phyloP scores from a whole-genome alignment of 2,329 filamentous ascomycete species.

The Trichoderma pleuroti region DNA sequence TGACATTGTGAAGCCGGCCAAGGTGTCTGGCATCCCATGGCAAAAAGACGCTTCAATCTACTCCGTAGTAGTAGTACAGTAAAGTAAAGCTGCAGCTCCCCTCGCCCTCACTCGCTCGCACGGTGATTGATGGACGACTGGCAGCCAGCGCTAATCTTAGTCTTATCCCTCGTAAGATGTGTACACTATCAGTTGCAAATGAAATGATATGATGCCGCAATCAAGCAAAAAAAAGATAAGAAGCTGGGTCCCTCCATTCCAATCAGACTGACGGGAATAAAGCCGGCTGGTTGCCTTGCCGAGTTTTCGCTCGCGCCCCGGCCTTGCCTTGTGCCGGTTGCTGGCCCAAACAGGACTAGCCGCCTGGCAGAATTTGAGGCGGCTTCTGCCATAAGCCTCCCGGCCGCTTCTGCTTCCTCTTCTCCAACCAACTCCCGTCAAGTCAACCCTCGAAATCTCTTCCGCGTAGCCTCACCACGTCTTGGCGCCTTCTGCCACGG shows the following conservation, averaged over 20 bases:
- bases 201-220: neutral
- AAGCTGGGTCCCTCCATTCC: neutral
- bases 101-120: neutral
- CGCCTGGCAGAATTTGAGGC: conserved; percentile 14
- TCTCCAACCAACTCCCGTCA: conserved; percentile 9
- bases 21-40: neutral
- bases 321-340: neutral
- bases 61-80: neutral
- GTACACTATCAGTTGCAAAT: neutral
- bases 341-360: conserved; percentile 11
- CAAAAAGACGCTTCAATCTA: neutral
- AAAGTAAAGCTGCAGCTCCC: neutral
- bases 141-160: neutral
- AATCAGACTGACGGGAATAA: neutral
- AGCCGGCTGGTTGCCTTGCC: neutral
- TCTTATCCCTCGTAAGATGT: neutral
- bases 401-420: conserved; percentile 11
- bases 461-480: neutral
- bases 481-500: neutral
- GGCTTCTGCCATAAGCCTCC: conserved; percentile 12
- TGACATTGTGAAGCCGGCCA: neutral
- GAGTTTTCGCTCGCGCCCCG: conserved; percentile 7
- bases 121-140: neutral
- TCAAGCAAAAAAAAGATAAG: neutral
- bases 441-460: neutral